These are phyloP conservation scores for Stramenopiles sp. DNA, from an alignment of 352 stramenopile genomes.

Conservation along the genomic window DNA sequence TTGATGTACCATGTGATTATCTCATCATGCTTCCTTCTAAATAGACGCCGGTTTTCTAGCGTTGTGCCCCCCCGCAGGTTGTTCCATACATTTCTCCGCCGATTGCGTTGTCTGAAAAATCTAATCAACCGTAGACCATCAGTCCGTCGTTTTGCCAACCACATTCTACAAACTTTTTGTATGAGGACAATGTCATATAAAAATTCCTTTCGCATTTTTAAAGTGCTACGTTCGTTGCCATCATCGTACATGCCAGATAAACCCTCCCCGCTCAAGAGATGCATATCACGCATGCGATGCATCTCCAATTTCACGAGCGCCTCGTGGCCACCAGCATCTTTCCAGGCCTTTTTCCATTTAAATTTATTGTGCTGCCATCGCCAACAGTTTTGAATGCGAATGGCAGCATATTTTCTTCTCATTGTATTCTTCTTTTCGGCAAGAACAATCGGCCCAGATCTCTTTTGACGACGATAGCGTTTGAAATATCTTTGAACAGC, in stretches of 20 bases:
- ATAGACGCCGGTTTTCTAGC: not conserved
- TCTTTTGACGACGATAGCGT: not conserved
- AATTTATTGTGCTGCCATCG: not conserved
- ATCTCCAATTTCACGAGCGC: not conserved
- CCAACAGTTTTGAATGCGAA: slow-evolving; percentile 1
- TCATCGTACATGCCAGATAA: not conserved
- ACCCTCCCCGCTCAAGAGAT: not conserved
- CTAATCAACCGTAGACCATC: not conserved
- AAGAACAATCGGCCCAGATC: not conserved
- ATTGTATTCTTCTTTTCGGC: not conserved
- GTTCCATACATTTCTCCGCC: not conserved
- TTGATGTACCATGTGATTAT: slow-evolving; percentile 7
- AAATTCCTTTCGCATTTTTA: not conserved
- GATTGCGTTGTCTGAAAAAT: not conserved
- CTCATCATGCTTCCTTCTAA: slow-evolving; percentile 3
- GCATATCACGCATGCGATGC: not conserved
- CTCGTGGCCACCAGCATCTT: not conserved
- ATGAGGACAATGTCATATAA: not conserved
- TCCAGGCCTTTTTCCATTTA: not conserved
- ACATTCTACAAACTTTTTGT: not conserved
- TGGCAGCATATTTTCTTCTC: not conserved
- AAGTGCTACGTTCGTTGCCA: not conserved
- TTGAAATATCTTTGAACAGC: not conserved
- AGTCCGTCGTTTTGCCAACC: not conserved
- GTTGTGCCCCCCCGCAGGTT: not conserved